phyloP scores from a whole-genome alignment of 2,329 filamentous ascomycete genomes.

The Phaeosphaeriaceae sp. region DNA sequence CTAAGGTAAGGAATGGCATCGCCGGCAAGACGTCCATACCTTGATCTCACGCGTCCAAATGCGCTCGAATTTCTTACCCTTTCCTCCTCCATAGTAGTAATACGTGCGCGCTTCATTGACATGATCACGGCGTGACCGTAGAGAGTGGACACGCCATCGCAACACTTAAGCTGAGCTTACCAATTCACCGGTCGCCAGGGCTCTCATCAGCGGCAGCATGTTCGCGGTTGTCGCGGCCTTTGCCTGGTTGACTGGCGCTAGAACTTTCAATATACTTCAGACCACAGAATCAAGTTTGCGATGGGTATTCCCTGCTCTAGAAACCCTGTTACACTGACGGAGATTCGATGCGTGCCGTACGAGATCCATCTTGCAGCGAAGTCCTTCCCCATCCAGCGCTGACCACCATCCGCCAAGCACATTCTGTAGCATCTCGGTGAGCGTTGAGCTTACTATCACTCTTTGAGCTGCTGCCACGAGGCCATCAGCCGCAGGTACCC shows the following conservation, averaged over 20 bases:
- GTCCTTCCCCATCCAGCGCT: constrained; percentile 1
- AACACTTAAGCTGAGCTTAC: constrained; percentile 1
- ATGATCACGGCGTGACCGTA: background rate
- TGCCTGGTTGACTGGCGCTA: background rate
- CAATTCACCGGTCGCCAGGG: constrained; percentile 1
- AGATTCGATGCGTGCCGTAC: background rate
- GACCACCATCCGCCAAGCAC: background rate
- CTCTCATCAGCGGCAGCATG: background rate
- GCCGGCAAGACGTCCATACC: no score
- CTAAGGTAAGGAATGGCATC: no score
- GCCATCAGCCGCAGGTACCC: constrained; percentile 23
- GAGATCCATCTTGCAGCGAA: constrained; percentile 3
- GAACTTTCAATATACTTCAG: background rate
- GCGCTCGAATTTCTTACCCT: no score
- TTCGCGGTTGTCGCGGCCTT: background rate
- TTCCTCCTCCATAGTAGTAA: background rate
- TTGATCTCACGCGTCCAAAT: background rate
- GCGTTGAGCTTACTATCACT: constrained; percentile 15
- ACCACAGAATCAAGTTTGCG: background rate
- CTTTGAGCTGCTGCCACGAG: constrained; percentile 14
- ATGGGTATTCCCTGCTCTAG: background rate
- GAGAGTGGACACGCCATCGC: background rate
- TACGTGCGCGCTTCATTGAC: background rate
- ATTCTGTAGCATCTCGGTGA: constrained; percentile 7
- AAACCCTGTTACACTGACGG: background rate